Base-by-base conservation (phyloP, 352 stramenopile genomes). In the Globisporangium lucens region DNA sequence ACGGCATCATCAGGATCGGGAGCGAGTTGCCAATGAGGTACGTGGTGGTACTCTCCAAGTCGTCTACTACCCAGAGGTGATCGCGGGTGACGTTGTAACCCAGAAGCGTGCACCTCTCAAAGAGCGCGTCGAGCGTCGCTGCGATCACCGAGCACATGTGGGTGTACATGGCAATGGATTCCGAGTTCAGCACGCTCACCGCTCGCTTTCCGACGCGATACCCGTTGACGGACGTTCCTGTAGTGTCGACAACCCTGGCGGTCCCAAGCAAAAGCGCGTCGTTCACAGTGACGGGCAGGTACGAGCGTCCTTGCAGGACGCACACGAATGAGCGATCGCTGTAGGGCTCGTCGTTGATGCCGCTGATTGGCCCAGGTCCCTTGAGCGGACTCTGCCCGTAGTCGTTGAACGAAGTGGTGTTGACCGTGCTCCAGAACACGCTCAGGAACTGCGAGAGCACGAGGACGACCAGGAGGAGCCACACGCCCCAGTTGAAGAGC, bases 131-230 rank as follows among this genome's bases (percentile, higher is more conserved):
- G 10, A 78, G 35, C 10, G 75, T 76, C 2, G 29, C 27, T 0
- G 29, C 46, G 24, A 76, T 61, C 7, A 70, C 41, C 6, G 43
- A 30, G 52, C 74, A 80, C 36, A 24, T 57, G 12, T 35, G 22
- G 4, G 24, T 76, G 51, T 80, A 82, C 49, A 56, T 22, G 49
- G 49, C 69, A 83, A 93, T 24, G 24, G 24, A 24, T 24, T 43
- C 36, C 12, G 10, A 43, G 12, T 13, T 43, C 36, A 43, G 36
- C 36, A 43, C 2, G 36, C 2, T 43, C 36, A 43, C 36, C 36
- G 0, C 36, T 43, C 36, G 36, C 10, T 43, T 43, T 13, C 36
- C 10, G 36, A 43, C 36, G 13, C 36, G 36, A 43, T 43, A 15
- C 10, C 36, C 36, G 36, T 43, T 43, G 10, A 43, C 12, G 36